Evolutionary conservation across 768 basidiomycete genomes (phyloP), one percentile per base, ranked within the genome.

Genomic region (Hygrophoropsis aurantiaca): DNA sequence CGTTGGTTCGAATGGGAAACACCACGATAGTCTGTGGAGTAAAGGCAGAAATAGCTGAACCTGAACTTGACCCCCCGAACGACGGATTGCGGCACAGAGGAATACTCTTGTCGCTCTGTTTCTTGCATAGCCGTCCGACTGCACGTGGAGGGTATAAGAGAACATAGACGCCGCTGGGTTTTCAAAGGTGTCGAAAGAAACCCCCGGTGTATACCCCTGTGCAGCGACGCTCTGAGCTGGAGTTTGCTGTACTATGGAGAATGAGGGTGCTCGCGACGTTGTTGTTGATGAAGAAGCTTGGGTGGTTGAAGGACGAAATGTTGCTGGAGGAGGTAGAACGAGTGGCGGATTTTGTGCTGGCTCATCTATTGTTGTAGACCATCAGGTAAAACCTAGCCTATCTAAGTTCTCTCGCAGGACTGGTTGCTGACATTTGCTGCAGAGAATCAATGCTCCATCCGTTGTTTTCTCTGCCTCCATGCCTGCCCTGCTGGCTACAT

Each of bases 1-100:
- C 94, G 0, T 84, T 99, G 33, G 90, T 97, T 4, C 75, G 92
- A 21, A 63, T 97, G 49, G 97, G 97, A 16, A 79, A 90, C 39
- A 97, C 95, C n/a, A 97, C 92, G 1, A 74, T 98, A 30, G 90
- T 97, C 0, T 97, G 94, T 58, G 97, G 97, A 1, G 82, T 99
- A 54, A 97, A 97, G 62, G 94, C 92, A 11, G 94, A 98, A 67
- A 86, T 95, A 33, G 86, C 92, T 23, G 90, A 93, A 58, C 95
- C 95, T 4, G 88, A 90, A 55, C 61, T 95, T 15, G 84, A 92
- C 52, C 67, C 66, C 2, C 89, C 87, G 1, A 70, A 77, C 13
- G 75, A 83, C 23, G 95, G 95, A 0, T 97, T 88, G 61, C 58
- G 0, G 94, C 94, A 49, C 93, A 94, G 1, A 97, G 75, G 66